A percentile compares a stretch with the other conserved stretches of the same genome.
phyloP scores from a whole-genome alignment of 257 asterid genomes.

The Gentiana macrophylla region DNA sequence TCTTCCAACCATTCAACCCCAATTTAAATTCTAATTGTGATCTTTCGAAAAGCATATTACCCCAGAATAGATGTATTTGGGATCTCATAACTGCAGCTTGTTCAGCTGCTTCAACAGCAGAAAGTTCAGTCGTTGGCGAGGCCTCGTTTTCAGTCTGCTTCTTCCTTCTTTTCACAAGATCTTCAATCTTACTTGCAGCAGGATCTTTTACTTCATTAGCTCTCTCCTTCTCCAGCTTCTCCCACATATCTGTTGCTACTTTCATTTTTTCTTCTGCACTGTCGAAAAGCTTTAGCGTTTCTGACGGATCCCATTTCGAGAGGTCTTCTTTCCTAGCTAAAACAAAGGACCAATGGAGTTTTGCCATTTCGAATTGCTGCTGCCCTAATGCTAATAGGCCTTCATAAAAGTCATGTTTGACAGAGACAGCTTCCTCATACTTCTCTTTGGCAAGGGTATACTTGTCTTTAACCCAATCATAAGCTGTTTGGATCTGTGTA shows the following conservation, averaged over 20 bases:
- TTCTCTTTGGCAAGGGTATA: conserved; percentile 68
- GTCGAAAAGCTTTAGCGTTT: conserved; percentile 63
- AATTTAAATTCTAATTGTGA: conserved; percentile 79
- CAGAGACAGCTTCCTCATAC: conserved; percentile 66
- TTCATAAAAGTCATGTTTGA: conserved; percentile 81
- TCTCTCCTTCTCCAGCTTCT: conserved; percentile 81
- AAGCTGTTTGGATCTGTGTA: conserved; percentile 66
- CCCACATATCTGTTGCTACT: conserved; percentile 92
- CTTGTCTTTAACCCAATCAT: conserved; percentile 80
- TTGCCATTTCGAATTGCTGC: conserved; percentile 97
- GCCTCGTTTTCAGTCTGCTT: conserved; percentile 49
- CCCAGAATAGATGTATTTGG: conserved; percentile 90
- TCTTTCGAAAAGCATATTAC: conserved; percentile 90
- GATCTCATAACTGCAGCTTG: conserved; percentile 91
- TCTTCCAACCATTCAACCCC: conserved; percentile 68
- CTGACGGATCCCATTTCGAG: conserved; percentile 76
- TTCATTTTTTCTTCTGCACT: conserved; percentile 83
- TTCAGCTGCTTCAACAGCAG: conserved; percentile 74
- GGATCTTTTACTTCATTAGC: conserved; percentile 64
- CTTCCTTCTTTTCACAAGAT: conserved; percentile 44
- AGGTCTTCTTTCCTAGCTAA: conserved; percentile 74
- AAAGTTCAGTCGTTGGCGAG: conserved; percentile 30
- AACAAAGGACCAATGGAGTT: conserved; percentile 88
- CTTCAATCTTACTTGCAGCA: conserved; percentile 53
- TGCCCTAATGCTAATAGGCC: conserved; percentile 86